Base-by-base conservation (phyloP, 83 land plant genomes). In the Larix sibirica region DNA sequence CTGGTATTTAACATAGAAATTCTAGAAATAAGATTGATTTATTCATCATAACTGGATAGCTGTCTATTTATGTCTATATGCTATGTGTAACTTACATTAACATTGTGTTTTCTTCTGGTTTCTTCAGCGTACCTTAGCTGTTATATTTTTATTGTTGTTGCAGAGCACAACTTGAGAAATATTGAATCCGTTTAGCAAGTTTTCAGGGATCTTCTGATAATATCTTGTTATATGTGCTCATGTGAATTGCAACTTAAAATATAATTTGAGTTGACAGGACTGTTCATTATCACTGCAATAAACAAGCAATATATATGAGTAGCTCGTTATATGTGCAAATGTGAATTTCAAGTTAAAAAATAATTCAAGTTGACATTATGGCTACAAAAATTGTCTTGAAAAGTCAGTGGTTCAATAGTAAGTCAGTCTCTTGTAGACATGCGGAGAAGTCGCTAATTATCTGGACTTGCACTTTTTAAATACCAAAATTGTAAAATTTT, bases 1-100 rank as follows among this genome's bases (percentile, higher is more conserved):
- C 74, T 73, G 56, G 44, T 73, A 73, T 73, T 44, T 42, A 50
- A 73, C 56, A 26, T 66, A 28, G 36, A 9, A 73, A 44, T 44
- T 73, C 77, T 40, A 40, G 56, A 10, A 73, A 73, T 73, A 73
- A 73, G 77, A 73, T 42, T 42, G 77, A 44, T 73, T 44, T 69
- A 50, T 50, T 50, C 77, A 73, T 73, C 54, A 40, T 73, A 23
- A 73, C 50, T 42, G 44, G 77, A 73, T 38, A 42, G 77, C n/a
- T 73, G 77, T 73, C 10, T 20, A n/a, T 21, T 71, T 42, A 42
- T 42, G 77, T 73, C 77, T 40, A 24, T 40, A 24, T 50, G 56
- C 44, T 42, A 33, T 13, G 56, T 38, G 77, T 44, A 40, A 42
- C 13, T 13, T 40, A 12, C 13, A 73, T 73, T 42, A 42, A 42